Evolutionary conservation across 2,329 filamentous ascomycete species (phyloP), one percentile per base, ranked within the genome.

Genomic region (Paecilomyces sp.): DNA sequence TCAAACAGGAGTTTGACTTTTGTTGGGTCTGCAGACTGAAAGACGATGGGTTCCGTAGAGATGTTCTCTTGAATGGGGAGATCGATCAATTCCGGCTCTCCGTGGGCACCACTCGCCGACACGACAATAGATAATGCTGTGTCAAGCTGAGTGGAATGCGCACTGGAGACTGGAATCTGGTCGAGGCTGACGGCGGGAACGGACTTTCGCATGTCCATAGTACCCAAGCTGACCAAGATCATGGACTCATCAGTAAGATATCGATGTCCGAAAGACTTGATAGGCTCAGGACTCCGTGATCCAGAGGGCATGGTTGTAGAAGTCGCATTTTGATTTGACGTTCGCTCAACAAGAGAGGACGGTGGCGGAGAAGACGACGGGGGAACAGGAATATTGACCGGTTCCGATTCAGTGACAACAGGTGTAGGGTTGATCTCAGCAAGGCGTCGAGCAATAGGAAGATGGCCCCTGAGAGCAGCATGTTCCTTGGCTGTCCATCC

Each of bases 401-500:
- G 67, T n/a, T 72, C 70, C 2, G 68, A 64, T 36, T 75, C 72
- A 6, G 67, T 64, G 1, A 68, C 57, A 55, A 75, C 71, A 34
- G 74, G 66, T 51, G 58, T 79, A 71, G 67, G 83, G 78, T 55
- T 83, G 52, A 88, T 78, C 34, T 83, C 77, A 12, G 83, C 83
- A 22, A 97, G 81, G 36, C 85, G 83, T 53, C 82, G 80, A 5
- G 92, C 90, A 68, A 97, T 92, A 1, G 84, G 81, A 65, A 97
- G 83, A 72, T 99, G 92, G 0, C 94, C 94, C 71, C 94, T 83
- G 57, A 99, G 78, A 0, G 92, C 89, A 25, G 94, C 93, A 73
- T 99, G 94, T 71, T 99, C 94, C 71, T 88, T 91, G 0, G 92
- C 89, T 2, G 90, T 94, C 94, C 94, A 99, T 8, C 93, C 93